Evolutionary conservation across 1,139 yeast genomes (phyloP).

Genomic region (Wickerhamomyces sp.): DNA sequence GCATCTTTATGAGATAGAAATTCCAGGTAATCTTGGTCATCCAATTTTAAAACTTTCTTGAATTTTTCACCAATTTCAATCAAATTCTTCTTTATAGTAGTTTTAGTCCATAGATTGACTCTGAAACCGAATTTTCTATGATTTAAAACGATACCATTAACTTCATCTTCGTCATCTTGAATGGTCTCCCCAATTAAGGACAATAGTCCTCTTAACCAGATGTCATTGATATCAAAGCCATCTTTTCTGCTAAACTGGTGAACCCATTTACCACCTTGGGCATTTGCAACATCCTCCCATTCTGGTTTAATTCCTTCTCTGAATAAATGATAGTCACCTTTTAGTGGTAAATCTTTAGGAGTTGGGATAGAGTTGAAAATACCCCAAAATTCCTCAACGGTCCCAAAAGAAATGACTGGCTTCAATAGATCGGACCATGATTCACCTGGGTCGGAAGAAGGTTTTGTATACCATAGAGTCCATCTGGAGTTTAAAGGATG

Average conservation of each 20-base stretch:
- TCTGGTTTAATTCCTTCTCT: constrained; percentile 95
- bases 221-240: constrained; percentile 67
- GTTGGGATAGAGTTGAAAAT: constrained; percentile 90
- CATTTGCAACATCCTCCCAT: constrained; percentile 92
- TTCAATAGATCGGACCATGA: constrained; percentile 92
- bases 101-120: constrained; percentile 91
- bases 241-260: constrained; percentile 67
- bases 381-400: constrained; percentile 99
- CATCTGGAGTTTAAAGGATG: constrained; percentile 92
- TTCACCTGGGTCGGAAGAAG: constrained; percentile 63
- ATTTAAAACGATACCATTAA: constrained; percentile 91
- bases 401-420: constrained; percentile 85
- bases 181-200: constrained; percentile 96
- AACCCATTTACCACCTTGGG: constrained; percentile 94
- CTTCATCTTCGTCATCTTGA: constrained; percentile 79
- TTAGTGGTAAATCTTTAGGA: constrained; percentile 85
- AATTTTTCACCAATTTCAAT: constrained; percentile 77
- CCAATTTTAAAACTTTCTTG: constrained; percentile 70
- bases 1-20: constrained; percentile 63
- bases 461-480: constrained; percentile 98
- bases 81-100: constrained; percentile 62
- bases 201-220: constrained; percentile 89
- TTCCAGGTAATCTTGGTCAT: constrained; percentile 68
- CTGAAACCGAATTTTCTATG: constrained; percentile 80
- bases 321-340: constrained; percentile 94